A percentile compares a stretch with the other conserved stretches of the same genome.
Conservation (phyloP, 192 early-diverging fungal genomes). For the Rhizophagus sp. region DNA sequence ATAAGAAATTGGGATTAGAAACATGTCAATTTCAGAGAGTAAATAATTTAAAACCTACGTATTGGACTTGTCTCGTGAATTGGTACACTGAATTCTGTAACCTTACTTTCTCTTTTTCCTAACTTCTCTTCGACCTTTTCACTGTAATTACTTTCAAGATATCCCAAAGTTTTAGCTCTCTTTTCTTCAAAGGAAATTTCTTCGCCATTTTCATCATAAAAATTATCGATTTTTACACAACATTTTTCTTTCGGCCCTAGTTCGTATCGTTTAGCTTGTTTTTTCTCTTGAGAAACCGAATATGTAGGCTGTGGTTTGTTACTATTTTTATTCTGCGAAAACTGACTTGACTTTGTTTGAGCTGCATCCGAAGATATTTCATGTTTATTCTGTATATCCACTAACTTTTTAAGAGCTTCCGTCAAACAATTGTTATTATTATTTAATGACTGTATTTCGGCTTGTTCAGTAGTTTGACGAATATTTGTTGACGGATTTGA, state of each 20-base stretch:
- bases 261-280: background rate
- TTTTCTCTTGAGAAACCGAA: background rate
- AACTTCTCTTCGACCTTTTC: background rate
- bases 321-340: too few species aligned
- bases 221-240: background rate
- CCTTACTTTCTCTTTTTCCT: background rate
- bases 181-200: slow-evolving; percentile 30
- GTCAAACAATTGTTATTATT: background rate
- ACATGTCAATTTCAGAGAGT: background rate
- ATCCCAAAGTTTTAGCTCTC: background rate
- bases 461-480: background rate
- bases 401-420: background rate
- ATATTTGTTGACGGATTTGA: background rate
- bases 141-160: background rate
- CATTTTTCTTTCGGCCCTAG: background rate
- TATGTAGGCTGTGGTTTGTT: too few species aligned
- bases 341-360: too few species aligned
- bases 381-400: background rate
- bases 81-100: background rate
- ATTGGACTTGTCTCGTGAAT: background rate
- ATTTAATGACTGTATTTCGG: background rate
- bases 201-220: slow-evolving; percentile 5
- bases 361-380: background rate
- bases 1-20: background rate
- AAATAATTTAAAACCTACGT: background rate